Conservation (phyloP, 1,284 basidiomycete genomes). For the Cutaneotrichosporon dermatis region DNA sequence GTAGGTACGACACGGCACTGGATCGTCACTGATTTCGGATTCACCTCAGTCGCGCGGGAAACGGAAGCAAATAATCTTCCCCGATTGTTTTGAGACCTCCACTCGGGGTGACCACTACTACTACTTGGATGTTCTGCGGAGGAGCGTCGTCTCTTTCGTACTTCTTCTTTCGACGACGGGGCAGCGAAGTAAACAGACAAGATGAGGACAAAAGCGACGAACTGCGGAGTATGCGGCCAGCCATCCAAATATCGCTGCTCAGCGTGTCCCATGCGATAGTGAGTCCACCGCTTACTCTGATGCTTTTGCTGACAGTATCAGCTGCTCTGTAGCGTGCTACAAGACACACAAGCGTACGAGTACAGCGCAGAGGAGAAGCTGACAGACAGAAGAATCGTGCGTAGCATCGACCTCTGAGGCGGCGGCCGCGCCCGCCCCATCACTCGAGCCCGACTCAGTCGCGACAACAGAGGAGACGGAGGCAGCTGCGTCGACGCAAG, state of each 20-base stretch:
- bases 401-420: background rate
- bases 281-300: constrained; percentile 5
- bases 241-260: constrained; percentile 45
- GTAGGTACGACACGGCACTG: no score
- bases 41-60: no score
- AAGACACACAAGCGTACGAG: constrained; percentile 44
- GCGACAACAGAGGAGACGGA: no score
- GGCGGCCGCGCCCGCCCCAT: constrained; percentile 9
- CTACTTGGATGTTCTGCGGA: no score
- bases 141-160: no score
- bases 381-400: constrained; percentile 8
- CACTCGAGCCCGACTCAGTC: background rate
- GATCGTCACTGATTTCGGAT: no score
- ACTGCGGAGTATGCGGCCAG: constrained; percentile 35
- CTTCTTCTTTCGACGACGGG: no score
- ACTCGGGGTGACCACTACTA: background rate
- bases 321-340: constrained; percentile 46
- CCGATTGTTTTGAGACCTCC: background rate
- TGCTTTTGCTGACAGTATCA: constrained; percentile 21
- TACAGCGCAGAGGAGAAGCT: background rate
- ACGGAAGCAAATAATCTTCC: no score
- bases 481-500: no score
- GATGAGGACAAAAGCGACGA: constrained; percentile 12
- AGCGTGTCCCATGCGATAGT: constrained; percentile 44
- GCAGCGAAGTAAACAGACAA: no score